Percentiles rank a stretch among this genome's conserved stretches.
Conservation (phyloP, 2,329 filamentous ascomycete genomes). For the Pestalotiopsis fici region DNA sequence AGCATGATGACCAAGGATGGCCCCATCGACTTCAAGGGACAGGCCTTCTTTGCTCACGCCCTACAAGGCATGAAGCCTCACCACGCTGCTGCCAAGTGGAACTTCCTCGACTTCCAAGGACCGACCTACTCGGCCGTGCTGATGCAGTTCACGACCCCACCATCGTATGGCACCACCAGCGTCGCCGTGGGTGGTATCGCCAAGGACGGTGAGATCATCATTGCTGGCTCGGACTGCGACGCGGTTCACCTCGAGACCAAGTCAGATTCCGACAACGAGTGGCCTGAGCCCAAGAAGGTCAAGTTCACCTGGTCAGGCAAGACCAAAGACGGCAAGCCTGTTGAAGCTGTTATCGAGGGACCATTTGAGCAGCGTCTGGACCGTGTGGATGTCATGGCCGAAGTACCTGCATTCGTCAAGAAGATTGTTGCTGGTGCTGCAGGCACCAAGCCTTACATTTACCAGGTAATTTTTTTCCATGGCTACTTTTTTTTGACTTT, state of each 20-base stretch:
- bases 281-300: conserved; percentile 81
- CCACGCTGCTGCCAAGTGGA: conserved; percentile 90
- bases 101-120: conserved; percentile 89
- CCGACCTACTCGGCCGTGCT: conserved; percentile 83
- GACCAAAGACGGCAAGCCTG: conserved; percentile 72
- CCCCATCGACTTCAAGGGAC: conserved; percentile 79
- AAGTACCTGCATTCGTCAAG: conserved; percentile 95
- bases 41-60: conserved; percentile 78
- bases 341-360: conserved; percentile 71
- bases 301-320: conserved; percentile 79
- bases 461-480: conserved; percentile 65
- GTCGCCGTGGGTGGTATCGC: conserved; percentile 83
- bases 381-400: conserved; percentile 92
- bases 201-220: conserved; percentile 78
- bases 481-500: conserved; percentile 22
- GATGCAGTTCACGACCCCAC: conserved; percentile 95
- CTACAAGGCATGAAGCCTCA: conserved; percentile 99
- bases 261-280: conserved; percentile 77
- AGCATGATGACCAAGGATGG: conserved; percentile 82
- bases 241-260: conserved; percentile 70
- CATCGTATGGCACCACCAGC: conserved; percentile 83
- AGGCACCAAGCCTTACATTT: conserved; percentile 96
- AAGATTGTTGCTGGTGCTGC: conserved; percentile 84
- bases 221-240: conserved; percentile 66
- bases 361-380: conserved; percentile 71